phyloP scores from a whole-genome alignment of 2,329 filamentous ascomycete genomes.

The Fusarium oligoseptatum region DNA sequence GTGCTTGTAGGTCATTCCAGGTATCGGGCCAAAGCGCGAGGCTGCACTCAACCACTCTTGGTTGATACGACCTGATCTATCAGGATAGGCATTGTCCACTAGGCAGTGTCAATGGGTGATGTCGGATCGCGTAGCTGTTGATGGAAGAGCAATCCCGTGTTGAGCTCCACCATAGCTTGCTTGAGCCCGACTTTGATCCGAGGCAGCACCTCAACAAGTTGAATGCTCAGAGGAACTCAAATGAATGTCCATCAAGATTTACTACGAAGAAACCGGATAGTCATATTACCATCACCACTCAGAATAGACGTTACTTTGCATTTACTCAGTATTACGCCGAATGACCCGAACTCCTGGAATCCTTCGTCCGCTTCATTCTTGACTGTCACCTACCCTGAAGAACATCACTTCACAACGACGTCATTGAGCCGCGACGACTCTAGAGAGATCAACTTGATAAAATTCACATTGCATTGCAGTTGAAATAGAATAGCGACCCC shows the following conservation, averaged over 20 bases:
- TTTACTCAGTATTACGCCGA: neutral
- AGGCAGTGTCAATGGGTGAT: slow-evolving; percentile 14
- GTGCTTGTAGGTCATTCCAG: slow-evolving; percentile 42
- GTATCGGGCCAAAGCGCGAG: slow-evolving; percentile 7
- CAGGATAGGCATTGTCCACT: neutral
- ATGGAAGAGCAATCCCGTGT: neutral
- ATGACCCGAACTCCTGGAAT: neutral
- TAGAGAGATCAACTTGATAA: neutral
- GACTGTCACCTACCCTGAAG: slow-evolving; percentile 21
- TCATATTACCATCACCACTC: neutral
- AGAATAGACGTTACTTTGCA: neutral
- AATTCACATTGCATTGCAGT: slow-evolving; percentile 1
- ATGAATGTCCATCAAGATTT: neutral
- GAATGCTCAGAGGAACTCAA: neutral
- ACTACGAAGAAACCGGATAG: neutral
- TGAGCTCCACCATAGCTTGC: neutral
- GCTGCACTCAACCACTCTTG: slow-evolving; percentile 20
- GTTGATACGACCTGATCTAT: neutral
- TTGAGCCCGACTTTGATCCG: neutral
- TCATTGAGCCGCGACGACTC: slow-evolving; percentile 23
- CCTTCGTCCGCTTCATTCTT: neutral
- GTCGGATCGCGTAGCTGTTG: slow-evolving; percentile 16
- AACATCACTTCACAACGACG: slow-evolving; percentile 15
- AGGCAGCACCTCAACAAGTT: neutral
- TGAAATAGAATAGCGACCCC: slow-evolving; percentile 7